Evolutionary conservation across 805 yeast species (phyloP).

Genomic region (Pichia heedii): DNA sequence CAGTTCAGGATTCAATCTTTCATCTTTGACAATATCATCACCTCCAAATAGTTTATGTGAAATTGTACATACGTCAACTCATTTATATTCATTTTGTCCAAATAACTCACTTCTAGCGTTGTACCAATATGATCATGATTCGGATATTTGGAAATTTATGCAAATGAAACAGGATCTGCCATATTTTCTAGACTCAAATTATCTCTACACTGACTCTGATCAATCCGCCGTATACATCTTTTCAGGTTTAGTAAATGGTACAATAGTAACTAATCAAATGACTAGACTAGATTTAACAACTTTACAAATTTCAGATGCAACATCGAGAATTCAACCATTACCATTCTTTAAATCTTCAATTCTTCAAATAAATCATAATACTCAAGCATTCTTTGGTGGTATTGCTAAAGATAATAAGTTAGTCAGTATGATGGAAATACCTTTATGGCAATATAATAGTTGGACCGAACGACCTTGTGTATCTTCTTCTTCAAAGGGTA

Average conservation of each 20-base stretch:
- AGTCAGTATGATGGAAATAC: conserved; percentile 66
- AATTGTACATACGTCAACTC: conserved; percentile 12
- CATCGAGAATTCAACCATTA: conserved; percentile 45
- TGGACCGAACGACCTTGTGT: conserved; percentile 51
- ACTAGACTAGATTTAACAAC: conserved; percentile 34
- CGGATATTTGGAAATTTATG: conserved; percentile 18
- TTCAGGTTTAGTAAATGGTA: conserved; percentile 36
- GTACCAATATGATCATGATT: conserved; percentile 10
- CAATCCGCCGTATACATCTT: conserved; percentile 39
- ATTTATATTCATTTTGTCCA: conserved; percentile 21
- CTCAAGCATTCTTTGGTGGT: conserved; percentile 59
- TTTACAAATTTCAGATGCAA: conserved; percentile 29
- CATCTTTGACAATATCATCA: conserved; percentile 9
- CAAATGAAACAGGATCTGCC: conserved; percentile 10
- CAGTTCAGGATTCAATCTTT: conserved; percentile 14
- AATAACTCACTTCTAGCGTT: neutral
- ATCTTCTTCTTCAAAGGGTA: conserved; percentile 24
- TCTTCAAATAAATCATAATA: conserved; percentile 34
- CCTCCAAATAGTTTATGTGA: conserved; percentile 18
- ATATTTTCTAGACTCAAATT: conserved; percentile 28
- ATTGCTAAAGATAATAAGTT: conserved; percentile 45
- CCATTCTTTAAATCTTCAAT: conserved; percentile 45
- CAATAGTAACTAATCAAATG: conserved; percentile 31
- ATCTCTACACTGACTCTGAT: conserved; percentile 33
- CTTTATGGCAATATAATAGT: conserved; percentile 58